Percentiles rank a stretch among this genome's conserved stretches.
Conservation (phyloP, 257 asterid genomes). For the Solanum bulbocastanum region DNA sequence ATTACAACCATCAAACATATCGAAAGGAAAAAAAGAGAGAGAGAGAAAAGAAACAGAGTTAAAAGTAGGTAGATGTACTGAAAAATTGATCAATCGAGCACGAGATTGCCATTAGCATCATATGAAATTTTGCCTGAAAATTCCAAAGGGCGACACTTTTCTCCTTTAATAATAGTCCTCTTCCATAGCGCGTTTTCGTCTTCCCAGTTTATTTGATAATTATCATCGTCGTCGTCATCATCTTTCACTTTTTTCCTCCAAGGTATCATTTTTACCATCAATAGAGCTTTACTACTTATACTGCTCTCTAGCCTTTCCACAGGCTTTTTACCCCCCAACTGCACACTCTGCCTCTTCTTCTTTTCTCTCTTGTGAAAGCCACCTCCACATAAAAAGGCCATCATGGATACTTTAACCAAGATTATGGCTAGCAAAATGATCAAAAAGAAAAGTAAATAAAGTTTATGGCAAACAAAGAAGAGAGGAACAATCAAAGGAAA, state of each 20-base stretch:
- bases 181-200: slow-evolving; percentile 52
- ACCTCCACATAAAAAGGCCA: slow-evolving; percentile 39
- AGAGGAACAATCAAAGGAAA: not conserved
- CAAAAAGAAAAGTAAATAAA: slow-evolving; percentile 6
- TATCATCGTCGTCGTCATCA: slow-evolving; percentile 7
- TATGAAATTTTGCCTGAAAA: slow-evolving; percentile 74
- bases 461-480: not conserved
- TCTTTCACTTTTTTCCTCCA: slow-evolving; percentile 57
- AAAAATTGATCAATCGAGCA: slow-evolving; percentile 19
- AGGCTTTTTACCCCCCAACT: slow-evolving; percentile 26
- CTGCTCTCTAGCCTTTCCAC: slow-evolving; percentile 28
- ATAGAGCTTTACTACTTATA: slow-evolving; percentile 47
- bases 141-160: slow-evolving; percentile 59
- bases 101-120: slow-evolving; percentile 54
- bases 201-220: not conserved
- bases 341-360: slow-evolving; percentile 9
- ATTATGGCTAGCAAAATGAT: slow-evolving; percentile 10
- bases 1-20: not conserved
- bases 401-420: slow-evolving; percentile 13
- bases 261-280: slow-evolving; percentile 46
- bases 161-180: slow-evolving; percentile 71
- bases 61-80: not conserved
- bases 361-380: slow-evolving; percentile 4
- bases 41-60: not conserved
- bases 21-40: not conserved